Base-by-base conservation (phyloP, 148 eudicot genomes). In the Camellia lanceoleosa region DNA sequence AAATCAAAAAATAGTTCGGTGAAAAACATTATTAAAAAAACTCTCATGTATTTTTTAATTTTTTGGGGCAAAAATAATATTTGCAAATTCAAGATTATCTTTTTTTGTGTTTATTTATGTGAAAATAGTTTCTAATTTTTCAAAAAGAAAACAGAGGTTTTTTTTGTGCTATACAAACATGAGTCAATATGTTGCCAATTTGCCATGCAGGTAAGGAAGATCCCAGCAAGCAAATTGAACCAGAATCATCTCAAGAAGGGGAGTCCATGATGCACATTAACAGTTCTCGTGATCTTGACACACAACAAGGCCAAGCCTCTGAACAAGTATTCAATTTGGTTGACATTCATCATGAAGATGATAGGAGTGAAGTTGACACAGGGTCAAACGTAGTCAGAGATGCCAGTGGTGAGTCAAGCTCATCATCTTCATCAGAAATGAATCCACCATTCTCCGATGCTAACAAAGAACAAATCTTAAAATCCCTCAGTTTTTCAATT, bases 341-440 rank as follows among this genome's bases (percentile, higher is more conserved):
- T 56, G 81, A 73, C 65, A n/a, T 69, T 83, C 44, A 74, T 49
- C 20, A 68, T 42, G 80, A 84, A 46, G 79, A 85, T 42, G 82
- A 83, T 54, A 51, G 12, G 59, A 75, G 38, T 30, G 79, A 80
- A 23, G 54, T 61, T 46, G 80, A 82, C 47, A 52, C 6, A 30
- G 75, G 64, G 47, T 72, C 67, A 14, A 68, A 54, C 15, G 38
- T 76, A 64, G 79, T 65, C 14, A 82, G 82, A 63, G 79, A 79
- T 55, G 82, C 58, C 38, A 81, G 67, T 46, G 87, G 71, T 49
- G 77, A 82, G 44, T 71, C 80, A 30, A 85, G 84, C 79, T 88
- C 93, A 42, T 85, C 91, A 12, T 87, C 95, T n/a, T 90, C 94
- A 10, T 85, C 88, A 5, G 92, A 89, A 23, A 82, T 79, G 43